Conservation (phyloP, 148 eudicot species). For the Vaccinium myrtillus region DNA sequence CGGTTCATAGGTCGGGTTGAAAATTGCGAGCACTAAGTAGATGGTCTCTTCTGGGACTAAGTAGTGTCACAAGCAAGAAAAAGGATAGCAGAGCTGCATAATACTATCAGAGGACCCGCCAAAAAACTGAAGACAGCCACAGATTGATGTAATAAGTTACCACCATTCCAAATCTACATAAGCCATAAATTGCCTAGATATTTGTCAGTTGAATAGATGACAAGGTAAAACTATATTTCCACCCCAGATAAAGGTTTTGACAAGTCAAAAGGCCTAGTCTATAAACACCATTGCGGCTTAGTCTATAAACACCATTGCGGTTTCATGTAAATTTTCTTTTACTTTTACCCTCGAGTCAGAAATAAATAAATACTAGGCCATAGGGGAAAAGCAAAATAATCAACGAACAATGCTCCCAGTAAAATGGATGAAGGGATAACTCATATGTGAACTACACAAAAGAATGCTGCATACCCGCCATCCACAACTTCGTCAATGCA, state of each 20-base stretch:
- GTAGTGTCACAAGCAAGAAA: background rate
- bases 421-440: background rate
- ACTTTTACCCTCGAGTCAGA: background rate
- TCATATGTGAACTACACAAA: background rate
- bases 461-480: conserved; percentile 51
- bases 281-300: background rate
- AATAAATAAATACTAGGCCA: background rate
- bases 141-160: background rate
- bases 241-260: background rate
- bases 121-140: background rate
- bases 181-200: background rate
- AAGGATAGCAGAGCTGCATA: background rate
- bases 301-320: background rate
- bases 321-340: background rate
- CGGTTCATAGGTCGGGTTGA: too few species aligned
- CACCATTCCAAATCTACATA: background rate
- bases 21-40: too few species aligned
- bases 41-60: background rate
- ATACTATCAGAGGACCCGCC: background rate
- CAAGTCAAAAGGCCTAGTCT: background rate
- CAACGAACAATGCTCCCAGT: background rate
- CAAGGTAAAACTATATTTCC: background rate
- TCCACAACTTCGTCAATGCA: conserved; percentile 77
- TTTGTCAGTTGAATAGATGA: background rate
- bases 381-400: background rate